A percentile compares a stretch with the other conserved stretches of the same genome.
Evolutionary conservation across 495 filamentous ascomycete genomes (phyloP).

Genomic region (Aspergillus incahuasiensis): DNA sequence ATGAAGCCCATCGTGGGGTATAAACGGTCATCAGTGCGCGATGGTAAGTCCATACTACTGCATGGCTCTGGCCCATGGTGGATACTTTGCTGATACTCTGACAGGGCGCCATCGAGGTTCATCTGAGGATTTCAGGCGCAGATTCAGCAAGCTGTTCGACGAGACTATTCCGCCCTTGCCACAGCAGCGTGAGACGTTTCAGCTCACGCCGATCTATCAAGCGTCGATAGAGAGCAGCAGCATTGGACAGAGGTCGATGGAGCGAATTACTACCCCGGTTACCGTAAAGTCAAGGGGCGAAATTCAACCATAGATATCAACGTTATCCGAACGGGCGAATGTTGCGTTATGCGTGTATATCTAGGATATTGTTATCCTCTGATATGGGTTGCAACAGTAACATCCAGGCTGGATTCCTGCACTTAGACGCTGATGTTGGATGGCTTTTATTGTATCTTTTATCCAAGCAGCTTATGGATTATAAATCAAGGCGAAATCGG

Average conservation of each 20-base stretch:
- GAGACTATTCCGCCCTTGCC: conserved; percentile 30
- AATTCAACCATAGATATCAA: background rate
- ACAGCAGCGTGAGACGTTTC: conserved; percentile 24
- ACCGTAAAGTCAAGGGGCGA: background rate
- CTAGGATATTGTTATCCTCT: conserved; percentile 12
- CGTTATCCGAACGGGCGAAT: background rate
- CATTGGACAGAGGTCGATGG: conserved; percentile 16
- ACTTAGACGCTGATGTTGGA: background rate
- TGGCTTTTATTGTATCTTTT: background rate
- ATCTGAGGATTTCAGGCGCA: conserved; percentile 37
- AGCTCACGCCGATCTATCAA: conserved; percentile 20
- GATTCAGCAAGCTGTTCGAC: conserved; percentile 36
- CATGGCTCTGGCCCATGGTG: background rate
- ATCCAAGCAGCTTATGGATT: background rate
- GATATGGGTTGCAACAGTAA: conserved; percentile 5
- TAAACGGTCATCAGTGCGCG: conserved; percentile 10
- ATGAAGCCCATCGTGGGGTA: conserved; percentile 15
- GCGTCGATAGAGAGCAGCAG: conserved; percentile 17
- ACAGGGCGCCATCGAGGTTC: conserved; percentile 30
- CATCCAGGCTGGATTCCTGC: background rate
- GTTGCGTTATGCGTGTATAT: conserved; percentile 4
- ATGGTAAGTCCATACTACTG: conserved; percentile 1
- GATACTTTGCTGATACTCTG: background rate
- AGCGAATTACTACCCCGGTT: conserved; percentile 1
- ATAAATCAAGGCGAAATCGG: background rate